phyloP scores from a whole-genome alignment of 2,329 filamentous ascomycete species.

The Colletotrichum lindemuthianum region DNA sequence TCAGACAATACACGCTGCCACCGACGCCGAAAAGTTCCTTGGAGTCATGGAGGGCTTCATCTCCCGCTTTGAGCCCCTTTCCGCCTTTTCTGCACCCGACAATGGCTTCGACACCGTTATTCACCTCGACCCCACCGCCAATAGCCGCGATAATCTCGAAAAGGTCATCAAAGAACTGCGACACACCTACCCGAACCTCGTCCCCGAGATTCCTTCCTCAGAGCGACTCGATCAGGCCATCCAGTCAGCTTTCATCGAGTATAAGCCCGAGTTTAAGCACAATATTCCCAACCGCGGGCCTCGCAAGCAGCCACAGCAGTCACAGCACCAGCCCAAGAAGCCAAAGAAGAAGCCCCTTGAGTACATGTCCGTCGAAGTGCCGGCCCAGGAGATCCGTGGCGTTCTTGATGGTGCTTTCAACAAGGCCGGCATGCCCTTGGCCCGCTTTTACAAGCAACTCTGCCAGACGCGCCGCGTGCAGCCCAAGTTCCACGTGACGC shows the following conservation, averaged over 20 bases:
- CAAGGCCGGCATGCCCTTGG: constrained; percentile 50
- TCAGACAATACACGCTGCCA: constrained; percentile 92
- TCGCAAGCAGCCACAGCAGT: constrained; percentile 50
- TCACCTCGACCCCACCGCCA: constrained; percentile 79
- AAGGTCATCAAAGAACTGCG: constrained; percentile 78
- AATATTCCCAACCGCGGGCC: constrained; percentile 70
- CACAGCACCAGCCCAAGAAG: constrained; percentile 42
- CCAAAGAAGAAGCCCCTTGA: constrained; percentile 62
- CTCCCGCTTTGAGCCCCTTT: constrained; percentile 81
- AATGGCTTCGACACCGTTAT: constrained; percentile 85
- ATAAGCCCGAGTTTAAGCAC: constrained; percentile 80
- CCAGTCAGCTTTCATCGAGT: constrained; percentile 77
- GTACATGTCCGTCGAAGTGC: constrained; percentile 65
- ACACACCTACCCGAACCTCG: constrained; percentile 79
- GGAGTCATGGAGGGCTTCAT: constrained; percentile 97
- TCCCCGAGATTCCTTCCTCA: constrained; percentile 75
- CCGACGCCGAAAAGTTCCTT: constrained; percentile 77
- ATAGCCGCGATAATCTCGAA: constrained; percentile 89
- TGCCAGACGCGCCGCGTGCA: constrained; percentile 81
- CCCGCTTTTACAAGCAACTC: constrained; percentile 80
- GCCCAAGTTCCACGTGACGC: constrained; percentile 89
- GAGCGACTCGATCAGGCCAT: constrained; percentile 85
- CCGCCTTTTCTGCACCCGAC: constrained; percentile 76
- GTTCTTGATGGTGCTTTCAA: constrained; percentile 78
- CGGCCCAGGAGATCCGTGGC: constrained; percentile 53